Evolutionary conservation across 768 basidiomycete genomes (phyloP), one percentile per base, ranked within the genome.

Genomic region (Russula brevipes): DNA sequence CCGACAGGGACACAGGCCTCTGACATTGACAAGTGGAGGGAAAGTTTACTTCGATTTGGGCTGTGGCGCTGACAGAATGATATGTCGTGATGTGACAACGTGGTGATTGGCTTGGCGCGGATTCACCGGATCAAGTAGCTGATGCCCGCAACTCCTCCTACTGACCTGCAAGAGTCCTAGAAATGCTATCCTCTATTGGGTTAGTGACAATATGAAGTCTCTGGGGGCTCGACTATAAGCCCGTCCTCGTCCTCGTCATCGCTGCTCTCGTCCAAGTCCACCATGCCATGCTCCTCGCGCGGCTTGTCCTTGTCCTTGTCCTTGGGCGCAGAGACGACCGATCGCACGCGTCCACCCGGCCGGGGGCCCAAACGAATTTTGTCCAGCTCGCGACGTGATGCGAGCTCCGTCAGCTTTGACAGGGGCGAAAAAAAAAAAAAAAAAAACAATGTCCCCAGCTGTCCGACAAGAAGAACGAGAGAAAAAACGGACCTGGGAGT

Each of bases 261-360:
- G 44, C 71, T 70, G 45, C 69, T 73, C 53, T 70, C 70, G 36
- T 73, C 73, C 47, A 74, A 59, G 57, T 71, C 68, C 4, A 74
- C 57, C 62, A 72, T 62, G 17, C 35, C 49, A 24, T 9, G 41
- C 14, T 14, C 12, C 14, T 14, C 41, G 41, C 9, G 17, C 33
- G 31, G 12, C 24, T 2, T 36, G 17, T 12, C 3, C 36, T 12
- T n/a, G n/a, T n/a, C n/a, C n/a, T n/a, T 39, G 66, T 72, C 74
- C 4, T 78, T 78, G 4, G 52, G 7, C 70, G 71, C 44, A 76
- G 76, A 16, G 73, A 87, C 85, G 7, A 84, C 85, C 9, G 85
- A 86, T n/a, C 81, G 82, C 58, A 87, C 78, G 60, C 79, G 83
- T 19, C 80, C 78, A 10, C 89, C 88, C 17, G 86, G 85, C 54